Base-by-base conservation (phyloP, 495 filamentous ascomycete genomes). In the Podospora conica region DNA sequence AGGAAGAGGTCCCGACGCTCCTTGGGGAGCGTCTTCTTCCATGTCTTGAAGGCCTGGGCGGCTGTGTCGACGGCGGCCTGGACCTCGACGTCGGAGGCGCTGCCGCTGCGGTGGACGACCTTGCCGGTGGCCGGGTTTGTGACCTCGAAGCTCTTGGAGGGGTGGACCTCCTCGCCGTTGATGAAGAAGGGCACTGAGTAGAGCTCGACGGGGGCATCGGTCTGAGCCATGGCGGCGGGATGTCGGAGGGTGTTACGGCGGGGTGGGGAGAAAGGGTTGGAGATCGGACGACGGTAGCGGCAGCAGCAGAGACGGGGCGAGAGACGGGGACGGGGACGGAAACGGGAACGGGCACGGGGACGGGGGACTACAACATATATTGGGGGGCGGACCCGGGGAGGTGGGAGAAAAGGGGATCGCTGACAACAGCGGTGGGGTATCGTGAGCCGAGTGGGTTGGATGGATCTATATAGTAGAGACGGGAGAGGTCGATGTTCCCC, bases 1-100 rank as follows among this genome's bases (percentile, higher is more conserved):
- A 88, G 75, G 61, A 97, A 77, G 68, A 96, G 86, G 68, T 90
- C 84, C 57, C 91, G 86, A 29, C 91, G 88, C 33, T 79, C 70
- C 31, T 79, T 76, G 15, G 89, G 84, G 58, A 84, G 84, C 0
- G 83, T 84, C 60, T 86, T 81, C 65, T 80, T 80, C 93, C 93
- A 97, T 66, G 84, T 74, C 53, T 83, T 83, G 75, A 91, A 90
- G 5, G 93, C 92, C 10, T 80, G 81, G 40, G 86, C 78, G 0
- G 92, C 91, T 1, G 88, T 81, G 24, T 85, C 78, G 25, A 91
- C 77, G 29, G 91, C 91, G 10, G 79, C 73, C 27, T 79, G 71
- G 61, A 85, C 89, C 61, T 95, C 88, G 9, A 76, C 76, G 29
- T 86, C 79, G 1, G 86, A 84, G 25, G 89, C 90, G 54, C 85